A percentile compares a stretch with the other conserved stretches of the same genome.
These are phyloP conservation scores for Geranium brycei DNA, from an alignment of 345 rosid species.

Conservation along the genomic window DNA sequence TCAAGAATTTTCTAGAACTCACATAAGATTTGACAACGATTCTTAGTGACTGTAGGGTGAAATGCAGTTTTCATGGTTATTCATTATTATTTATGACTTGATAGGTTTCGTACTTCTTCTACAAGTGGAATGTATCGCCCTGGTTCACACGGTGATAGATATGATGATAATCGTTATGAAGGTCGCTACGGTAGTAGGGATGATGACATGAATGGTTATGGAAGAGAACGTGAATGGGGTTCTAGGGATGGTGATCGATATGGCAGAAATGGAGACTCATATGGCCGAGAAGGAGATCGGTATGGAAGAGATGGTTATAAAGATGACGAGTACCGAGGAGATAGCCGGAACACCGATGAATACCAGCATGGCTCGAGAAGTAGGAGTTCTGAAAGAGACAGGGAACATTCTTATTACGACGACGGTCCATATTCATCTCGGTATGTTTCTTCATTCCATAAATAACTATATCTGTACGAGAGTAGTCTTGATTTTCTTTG, in stretches of 20 bases:
- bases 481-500: neutral
- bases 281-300: constrained; percentile 60
- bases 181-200: constrained; percentile 39
- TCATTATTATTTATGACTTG: neutral
- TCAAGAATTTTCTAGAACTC: neutral
- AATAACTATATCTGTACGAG: neutral
- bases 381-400: constrained; percentile 54
- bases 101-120: constrained; percentile 57
- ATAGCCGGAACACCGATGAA: constrained; percentile 59
- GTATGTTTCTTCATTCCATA: constrained; percentile 21
- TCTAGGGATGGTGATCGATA: constrained; percentile 75
- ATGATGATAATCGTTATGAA: constrained; percentile 59
- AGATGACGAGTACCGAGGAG: constrained; percentile 68
- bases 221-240: constrained; percentile 67
- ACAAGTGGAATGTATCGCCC: constrained; percentile 62
- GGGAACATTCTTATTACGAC: constrained; percentile 42
- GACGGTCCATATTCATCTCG: constrained; percentile 57
- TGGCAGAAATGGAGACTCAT: constrained; percentile 59
- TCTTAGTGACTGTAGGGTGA: neutral
- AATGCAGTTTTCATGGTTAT: neutral
- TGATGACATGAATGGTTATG: constrained; percentile 48
- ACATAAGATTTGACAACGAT: neutral
- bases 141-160: constrained; percentile 19
- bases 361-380: constrained; percentile 46
- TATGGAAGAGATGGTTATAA: constrained; percentile 57